A percentile compares a stretch with the other conserved stretches of the same genome.
Conservation (phyloP, 306 rosid genomes). For the Inga oerstediana region DNA sequence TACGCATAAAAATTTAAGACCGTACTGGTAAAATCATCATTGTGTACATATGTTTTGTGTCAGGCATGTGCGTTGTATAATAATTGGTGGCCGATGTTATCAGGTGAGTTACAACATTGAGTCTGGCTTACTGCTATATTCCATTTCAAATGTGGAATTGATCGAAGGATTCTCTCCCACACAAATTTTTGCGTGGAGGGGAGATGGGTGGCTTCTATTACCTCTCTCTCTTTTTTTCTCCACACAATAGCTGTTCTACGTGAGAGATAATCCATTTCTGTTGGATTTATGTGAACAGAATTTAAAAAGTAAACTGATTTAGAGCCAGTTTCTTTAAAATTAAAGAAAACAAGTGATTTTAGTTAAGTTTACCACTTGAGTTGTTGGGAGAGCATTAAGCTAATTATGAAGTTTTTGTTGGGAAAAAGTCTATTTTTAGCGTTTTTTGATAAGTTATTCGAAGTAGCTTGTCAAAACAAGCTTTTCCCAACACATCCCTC, state of each 20-base stretch:
- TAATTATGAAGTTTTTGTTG: too few species aligned
- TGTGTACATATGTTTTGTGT: conserved; percentile 36
- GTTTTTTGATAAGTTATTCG: too few species aligned
- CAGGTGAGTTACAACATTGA: conserved; percentile 51
- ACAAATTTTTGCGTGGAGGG: not conserved
- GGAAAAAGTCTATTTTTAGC: too few species aligned
- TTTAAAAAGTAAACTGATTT: too few species aligned
- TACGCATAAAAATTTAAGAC: not conserved
- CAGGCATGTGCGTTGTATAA: conserved; percentile 96
- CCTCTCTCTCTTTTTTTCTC: not conserved
- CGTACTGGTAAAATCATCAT: not conserved
- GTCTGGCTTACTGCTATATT: not conserved
- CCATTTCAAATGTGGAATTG: not conserved
- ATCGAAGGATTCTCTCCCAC: not conserved
- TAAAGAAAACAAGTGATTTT: not conserved
- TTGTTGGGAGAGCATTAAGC: not conserved
- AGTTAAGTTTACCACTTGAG: not conserved
- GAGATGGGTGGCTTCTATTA: not conserved
- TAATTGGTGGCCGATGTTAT: conserved; percentile 99
- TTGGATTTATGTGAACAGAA: not conserved
- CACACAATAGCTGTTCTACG: not conserved
- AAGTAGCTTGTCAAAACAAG: too few species aligned
- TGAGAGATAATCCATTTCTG: not conserved
- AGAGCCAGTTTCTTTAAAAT: too few species aligned
- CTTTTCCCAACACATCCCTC: too few species aligned